Percentiles rank a stretch among this genome's conserved stretches.
These are phyloP conservation scores for Leccinum broughii DNA, from an alignment of 768 basidiomycete genomes.

Conservation along the genomic window DNA sequence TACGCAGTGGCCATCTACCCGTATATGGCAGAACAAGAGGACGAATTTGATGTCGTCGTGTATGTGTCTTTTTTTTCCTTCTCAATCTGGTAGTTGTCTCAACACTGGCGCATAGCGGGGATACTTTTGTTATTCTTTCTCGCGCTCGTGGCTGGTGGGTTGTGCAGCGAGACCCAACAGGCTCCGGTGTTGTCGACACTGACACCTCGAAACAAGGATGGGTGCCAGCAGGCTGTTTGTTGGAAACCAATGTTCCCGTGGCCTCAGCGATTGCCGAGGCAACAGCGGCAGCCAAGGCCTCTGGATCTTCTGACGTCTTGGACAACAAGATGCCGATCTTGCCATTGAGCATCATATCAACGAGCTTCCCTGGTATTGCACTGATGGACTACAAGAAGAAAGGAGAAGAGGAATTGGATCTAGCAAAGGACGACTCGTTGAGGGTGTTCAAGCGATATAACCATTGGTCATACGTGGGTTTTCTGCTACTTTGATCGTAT, in stretches of 20 bases:
- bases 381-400: conserved; percentile 96
- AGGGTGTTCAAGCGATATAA: conserved; percentile 98
- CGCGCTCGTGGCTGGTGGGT: conserved; percentile 99
- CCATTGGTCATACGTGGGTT: conserved; percentile 89
- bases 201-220: conserved; percentile 87
- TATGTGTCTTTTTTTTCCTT: conserved; percentile 43
- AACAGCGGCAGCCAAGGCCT: conserved; percentile 56
- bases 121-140: conserved; percentile 90
- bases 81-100: conserved; percentile 1
- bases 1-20: conserved; percentile 99
- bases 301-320: conserved; percentile 41
- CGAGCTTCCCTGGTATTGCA: conserved; percentile 94
- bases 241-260: conserved; percentile 91
- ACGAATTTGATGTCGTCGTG: conserved; percentile 98
- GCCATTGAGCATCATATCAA: conserved; percentile 91
- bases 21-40: conserved; percentile 97
- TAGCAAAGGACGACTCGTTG: conserved; percentile 85
- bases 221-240: conserved; percentile 96
- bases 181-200: conserved; percentile 73
- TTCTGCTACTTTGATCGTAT: conserved; percentile 4
- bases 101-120: conserved; percentile 54
- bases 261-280: conserved; percentile 85
- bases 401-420: conserved; percentile 88
- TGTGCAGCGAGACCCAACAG: conserved; percentile 90
- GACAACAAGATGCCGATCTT: conserved; percentile 74